Percentiles rank a stretch among this genome's conserved stretches.
Conservation (phyloP, 2,329 filamentous ascomycete species). For the Curvularia verruculosa region DNA sequence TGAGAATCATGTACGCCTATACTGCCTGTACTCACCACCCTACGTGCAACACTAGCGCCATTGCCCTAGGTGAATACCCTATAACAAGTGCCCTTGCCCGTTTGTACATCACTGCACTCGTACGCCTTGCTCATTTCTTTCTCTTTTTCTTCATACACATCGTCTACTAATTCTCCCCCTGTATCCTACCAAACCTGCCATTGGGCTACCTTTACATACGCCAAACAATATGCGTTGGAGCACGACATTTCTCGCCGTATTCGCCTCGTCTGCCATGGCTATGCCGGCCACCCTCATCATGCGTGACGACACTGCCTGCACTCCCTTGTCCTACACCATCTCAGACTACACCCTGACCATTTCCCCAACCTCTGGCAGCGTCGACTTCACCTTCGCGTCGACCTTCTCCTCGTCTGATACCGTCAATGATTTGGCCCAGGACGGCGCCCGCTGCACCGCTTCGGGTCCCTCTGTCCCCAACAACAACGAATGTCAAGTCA, state of each 20-base stretch:
- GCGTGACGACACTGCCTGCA: slow-evolving; percentile 23
- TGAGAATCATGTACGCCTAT: slow-evolving; percentile 1
- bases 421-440: slow-evolving; percentile 26
- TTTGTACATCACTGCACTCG: neutral
- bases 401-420: slow-evolving; percentile 17
- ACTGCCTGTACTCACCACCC: neutral
- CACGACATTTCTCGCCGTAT: slow-evolving; percentile 14
- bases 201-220: no score
- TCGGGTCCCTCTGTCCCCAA: slow-evolving; percentile 23
- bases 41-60: neutral
- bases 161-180: neutral
- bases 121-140: neutral
- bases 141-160: neutral
- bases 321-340: slow-evolving; percentile 35
- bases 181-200: neutral
- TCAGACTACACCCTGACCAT: slow-evolving; percentile 28
- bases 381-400: slow-evolving; percentile 37
- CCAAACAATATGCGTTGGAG: neutral
- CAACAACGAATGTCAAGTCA: slow-evolving; percentile 29
- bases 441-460: slow-evolving; percentile 28
- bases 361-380: slow-evolving; percentile 16
- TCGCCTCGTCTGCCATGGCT: slow-evolving; percentile 31
- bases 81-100: neutral
- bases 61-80: neutral
- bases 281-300: slow-evolving; percentile 17